Evolutionary conservation across 805 yeast genomes (phyloP), one percentile per base, ranked within the genome.

Genomic region (Yamadazyma paraphyllophila): DNA sequence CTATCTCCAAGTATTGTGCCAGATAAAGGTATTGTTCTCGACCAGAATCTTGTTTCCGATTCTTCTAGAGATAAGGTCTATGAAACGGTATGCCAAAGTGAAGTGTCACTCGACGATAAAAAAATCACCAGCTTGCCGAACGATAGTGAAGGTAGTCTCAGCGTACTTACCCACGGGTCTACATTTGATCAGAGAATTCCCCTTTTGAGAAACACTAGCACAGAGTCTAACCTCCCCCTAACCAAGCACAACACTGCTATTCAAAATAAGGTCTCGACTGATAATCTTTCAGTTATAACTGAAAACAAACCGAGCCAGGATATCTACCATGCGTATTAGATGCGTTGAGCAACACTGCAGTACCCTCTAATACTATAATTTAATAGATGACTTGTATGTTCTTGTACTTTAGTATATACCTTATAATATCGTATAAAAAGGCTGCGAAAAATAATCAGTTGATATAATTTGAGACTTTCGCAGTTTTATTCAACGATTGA

Each of bases 261-360:
- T 26, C 46, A 48, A 3, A 24, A 38, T 15, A 48, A 45, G 32
- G 12, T 38, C 7, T 48, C 52, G 15, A 58, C 59, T 4, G 69
- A 65, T 34, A 59, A 53, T 31, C 48, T 59, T 15, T 53, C 63
- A 2, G 48, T 61, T 29, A 52, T 58, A 12, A 56, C 61, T 13
- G 57, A 55, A 34, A 40, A 16, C 16, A 43, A 47, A 20, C 47
- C 31, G 14, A 40, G 47, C 8, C 61, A 58, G 36, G 59, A 60
- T 39, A 44, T 59, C 15, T 59, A 56, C 44, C 64, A 56, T 36
- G 52, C 65, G 6, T 60, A 53, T 47, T 57, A 47, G 26, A 33
- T 9, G 36, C 4, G 8, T 33, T 4, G 4, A n/a, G 16, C 17
- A 12, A 16, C 10, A 13, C 7, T 12, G 16, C 12, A 5, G 7